These are phyloP conservation scores for Brettanomyces custersianus DNA, from an alignment of 805 yeast species.

Conservation along the genomic window DNA sequence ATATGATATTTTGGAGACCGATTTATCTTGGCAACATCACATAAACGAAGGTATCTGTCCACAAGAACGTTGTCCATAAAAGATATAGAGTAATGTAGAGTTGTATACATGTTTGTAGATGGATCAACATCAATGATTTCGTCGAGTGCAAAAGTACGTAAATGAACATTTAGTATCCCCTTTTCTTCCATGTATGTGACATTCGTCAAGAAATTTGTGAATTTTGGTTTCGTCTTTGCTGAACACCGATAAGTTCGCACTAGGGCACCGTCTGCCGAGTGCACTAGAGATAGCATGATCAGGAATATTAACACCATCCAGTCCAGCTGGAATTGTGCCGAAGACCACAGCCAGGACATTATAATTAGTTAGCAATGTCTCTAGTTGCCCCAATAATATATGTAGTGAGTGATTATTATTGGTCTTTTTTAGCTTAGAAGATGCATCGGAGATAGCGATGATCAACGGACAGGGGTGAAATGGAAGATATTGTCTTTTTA, in stretches of 20 bases:
- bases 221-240: too few relatives aligned
- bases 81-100: slow-evolving; percentile 35
- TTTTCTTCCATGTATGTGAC: slow-evolving; percentile 10
- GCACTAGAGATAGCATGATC: too few relatives aligned
- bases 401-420: too few relatives aligned
- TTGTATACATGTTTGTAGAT: slow-evolving; percentile 38
- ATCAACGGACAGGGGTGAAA: too few relatives aligned
- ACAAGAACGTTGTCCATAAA: slow-evolving; percentile 34
- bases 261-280: not conserved
- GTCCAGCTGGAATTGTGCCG: too few relatives aligned
- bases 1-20: slow-evolving; percentile 9
- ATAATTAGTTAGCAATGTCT: too few relatives aligned
- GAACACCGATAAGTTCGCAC: slow-evolving; percentile 1
- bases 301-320: too few relatives aligned
- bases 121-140: slow-evolving; percentile 34
- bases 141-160: slow-evolving; percentile 13
- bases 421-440: too few relatives aligned
- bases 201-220: slow-evolving; percentile 14
- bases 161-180: slow-evolving; percentile 9
- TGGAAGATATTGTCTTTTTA: too few relatives aligned
- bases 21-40: slow-evolving; percentile 24
- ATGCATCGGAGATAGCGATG: too few relatives aligned
- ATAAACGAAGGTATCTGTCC: slow-evolving; percentile 33
- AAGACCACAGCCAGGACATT: too few relatives aligned
- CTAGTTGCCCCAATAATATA: too few relatives aligned